Evolutionary conservation across 2,329 filamentous ascomycete species (phyloP), one percentile per base, ranked within the genome.

Genomic region (Fusarium napiforme): DNA sequence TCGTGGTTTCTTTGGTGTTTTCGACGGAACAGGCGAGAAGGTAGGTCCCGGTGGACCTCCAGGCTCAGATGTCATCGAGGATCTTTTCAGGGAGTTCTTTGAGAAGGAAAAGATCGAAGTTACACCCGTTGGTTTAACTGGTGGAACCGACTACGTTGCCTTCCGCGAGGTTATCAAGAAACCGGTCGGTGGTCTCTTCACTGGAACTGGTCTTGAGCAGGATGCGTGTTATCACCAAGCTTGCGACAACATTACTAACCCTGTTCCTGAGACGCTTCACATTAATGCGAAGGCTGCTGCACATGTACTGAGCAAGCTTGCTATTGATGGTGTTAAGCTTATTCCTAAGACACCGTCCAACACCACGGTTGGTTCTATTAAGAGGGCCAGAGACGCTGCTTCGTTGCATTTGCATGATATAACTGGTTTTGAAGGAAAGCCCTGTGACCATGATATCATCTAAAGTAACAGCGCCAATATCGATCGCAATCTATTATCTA

Each of bases 71-170:
- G 78, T 79, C 6, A 78, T 82, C 1, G 78, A 81, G 12, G 67
- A 81, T 19, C 74, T 83, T n/a, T 79, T 83, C 37, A 64, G 78
- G 4, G 78, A 83, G 7, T 79, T 79, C 59, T 76, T 84, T 21
- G 67, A 64, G 19, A 49, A 75, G 3, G 73, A 82, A 68, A 81
- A 83, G 16, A 76, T 83, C 19, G 67, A 80, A 21, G 78, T 80
- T 1, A 76, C 72, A 4, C 77, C 76, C 8, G 71, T 74, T 2
- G 73, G 72, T 2, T 61, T 81, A 0, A 79, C 73, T 40, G 88
- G 87, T 7, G 86, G 89, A 53, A 89, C 86, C 12, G 90, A 92
- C 76, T 91, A 92, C 71, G 88, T 86, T 18, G 86, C 87, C 3
- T 92, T 92, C 83, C 82, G 88, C 39, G 82, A 87, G 43, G 82